phyloP scores from a whole-genome alignment of 2,329 filamentous ascomycete species.

The Clathrospora elynae region DNA sequence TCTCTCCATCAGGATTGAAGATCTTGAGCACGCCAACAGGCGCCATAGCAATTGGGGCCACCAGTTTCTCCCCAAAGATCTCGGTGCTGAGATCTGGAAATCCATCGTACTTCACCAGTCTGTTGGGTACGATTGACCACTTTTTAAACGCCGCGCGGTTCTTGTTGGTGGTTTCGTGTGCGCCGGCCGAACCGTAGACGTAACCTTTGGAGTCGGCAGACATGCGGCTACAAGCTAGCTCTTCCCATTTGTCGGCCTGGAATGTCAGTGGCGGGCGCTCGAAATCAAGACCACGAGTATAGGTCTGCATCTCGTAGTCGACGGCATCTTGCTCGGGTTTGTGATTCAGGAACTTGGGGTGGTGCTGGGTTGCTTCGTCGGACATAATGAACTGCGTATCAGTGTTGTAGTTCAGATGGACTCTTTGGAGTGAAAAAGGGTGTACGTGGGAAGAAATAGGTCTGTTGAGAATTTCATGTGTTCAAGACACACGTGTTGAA shows the following conservation, averaged over 20 bases:
- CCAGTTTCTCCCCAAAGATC: slow-evolving; percentile 50
- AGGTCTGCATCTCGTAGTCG: slow-evolving; percentile 39
- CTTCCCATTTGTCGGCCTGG: slow-evolving; percentile 29
- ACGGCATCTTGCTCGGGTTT: slow-evolving; percentile 23
- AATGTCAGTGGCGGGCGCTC: slow-evolving; percentile 44
- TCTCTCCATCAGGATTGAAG: slow-evolving; percentile 68
- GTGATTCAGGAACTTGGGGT: slow-evolving; percentile 16
- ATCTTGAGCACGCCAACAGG: slow-evolving; percentile 70
- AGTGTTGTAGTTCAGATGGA: no score
- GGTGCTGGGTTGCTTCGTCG: slow-evolving; percentile 12
- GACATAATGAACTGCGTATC: slow-evolving; percentile 11
- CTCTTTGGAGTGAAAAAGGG: no score
- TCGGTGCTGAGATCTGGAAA: slow-evolving; percentile 22
- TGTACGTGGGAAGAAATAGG: no score
- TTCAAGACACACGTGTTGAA: not conserved
- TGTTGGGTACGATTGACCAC: slow-evolving; percentile 29
- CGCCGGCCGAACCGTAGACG: slow-evolving; percentile 41
- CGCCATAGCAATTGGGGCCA: slow-evolving; percentile 63
- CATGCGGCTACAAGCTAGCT: slow-evolving; percentile 34
- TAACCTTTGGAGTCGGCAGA: slow-evolving; percentile 43
- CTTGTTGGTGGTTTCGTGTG: slow-evolving; percentile 39
- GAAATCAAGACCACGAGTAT: slow-evolving; percentile 40
- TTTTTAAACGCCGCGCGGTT: slow-evolving; percentile 34
- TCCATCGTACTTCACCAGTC: slow-evolving; percentile 17
- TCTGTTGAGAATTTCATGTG: not conserved